These are phyloP conservation scores for Pseudogymnoascus sp. DNA, from an alignment of 2,329 filamentous ascomycete species.

Conservation along the genomic window DNA sequence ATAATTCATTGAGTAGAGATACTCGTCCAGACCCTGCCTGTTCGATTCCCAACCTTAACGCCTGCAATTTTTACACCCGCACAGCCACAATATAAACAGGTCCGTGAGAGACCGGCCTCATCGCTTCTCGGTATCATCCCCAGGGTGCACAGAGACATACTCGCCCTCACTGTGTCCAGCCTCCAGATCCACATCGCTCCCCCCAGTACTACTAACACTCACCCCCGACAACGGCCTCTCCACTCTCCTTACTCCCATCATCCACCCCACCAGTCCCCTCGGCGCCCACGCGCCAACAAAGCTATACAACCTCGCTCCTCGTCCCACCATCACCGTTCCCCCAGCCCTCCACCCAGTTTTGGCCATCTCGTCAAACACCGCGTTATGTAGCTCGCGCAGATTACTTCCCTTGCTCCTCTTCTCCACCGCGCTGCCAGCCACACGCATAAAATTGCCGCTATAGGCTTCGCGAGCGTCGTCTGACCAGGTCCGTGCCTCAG, in stretches of 20 bases:
- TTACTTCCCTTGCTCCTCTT: conserved; percentile 42
- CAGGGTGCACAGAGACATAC: neutral
- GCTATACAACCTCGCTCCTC: conserved; percentile 77
- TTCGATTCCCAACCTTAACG: neutral
- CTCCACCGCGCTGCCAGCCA: conserved; percentile 41
- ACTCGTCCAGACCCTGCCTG: neutral
- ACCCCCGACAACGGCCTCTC: conserved; percentile 26
- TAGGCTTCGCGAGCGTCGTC: conserved; percentile 53
- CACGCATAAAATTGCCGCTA: conserved; percentile 51
- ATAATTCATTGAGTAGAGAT: conserved; percentile 5
- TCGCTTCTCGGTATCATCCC: neutral
- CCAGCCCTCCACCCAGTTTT: conserved; percentile 45
- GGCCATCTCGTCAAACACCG: conserved; percentile 83
- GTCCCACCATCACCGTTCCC: conserved; percentile 68
- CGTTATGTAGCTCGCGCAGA: conserved; percentile 71
- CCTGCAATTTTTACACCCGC: neutral
- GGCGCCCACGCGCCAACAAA: conserved; percentile 78
- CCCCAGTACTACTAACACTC: neutral
- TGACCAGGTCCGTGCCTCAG: conserved; percentile 57
- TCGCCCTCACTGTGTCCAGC: neutral
- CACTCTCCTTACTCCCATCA: conserved; percentile 72
- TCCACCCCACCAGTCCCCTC: conserved; percentile 73
- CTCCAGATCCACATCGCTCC: conserved; percentile 6
- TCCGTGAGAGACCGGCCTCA: neutral
- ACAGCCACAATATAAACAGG: neutral